Evolutionary conservation across 805 yeast genomes (phyloP), one percentile per base, ranked within the genome.

Genomic region (Myxozyma kluyveri): DNA sequence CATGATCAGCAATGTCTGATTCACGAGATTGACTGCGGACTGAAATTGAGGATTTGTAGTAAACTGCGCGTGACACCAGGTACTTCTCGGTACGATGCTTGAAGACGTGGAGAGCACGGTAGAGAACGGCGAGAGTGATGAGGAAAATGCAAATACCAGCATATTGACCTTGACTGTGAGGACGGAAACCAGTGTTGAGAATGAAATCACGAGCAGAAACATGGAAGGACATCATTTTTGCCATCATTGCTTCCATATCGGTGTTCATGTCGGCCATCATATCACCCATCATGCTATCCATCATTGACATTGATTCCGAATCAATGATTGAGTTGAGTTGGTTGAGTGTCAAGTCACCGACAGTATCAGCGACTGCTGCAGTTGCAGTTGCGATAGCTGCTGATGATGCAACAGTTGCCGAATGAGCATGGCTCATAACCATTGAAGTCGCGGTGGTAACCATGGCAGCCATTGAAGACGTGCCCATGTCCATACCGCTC

Each of bases 81-180:
- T 49, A 49, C 33, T 52, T 45, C 38, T 52, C 51, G 5, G 52
- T 39, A 19, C 58, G 50, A 45, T 40, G 47, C 51, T 56, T 56
- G 43, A 54, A 4, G 22, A 47, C 64, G 41, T 48, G 49, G 39
- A 50, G 26, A 9, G 50, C 53, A 2, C 65, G 45, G 52, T 51
- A 62, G 40, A 63, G 44, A 32, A 63, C 52, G 26, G 61, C 65
- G 23, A 63, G 59, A 27, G 63, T 52, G 26, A 63, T 56, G 26
- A 64, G 49, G 53, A 63, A 63, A 32, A 63, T 57, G 40, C 67
- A 63, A 14, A 67, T 58, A 19, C 66, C 67, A 26, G 65, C 67
- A 51, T 63, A 63, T 41, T 60, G 60, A 27, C 67, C 67, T 10
- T 42, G 42, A 19, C 50, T 46, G 6, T 54, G 41, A 12, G 67